phyloP scores from a whole-genome alignment of 257 asterid species.

The Jaltomata sinuosa region DNA sequence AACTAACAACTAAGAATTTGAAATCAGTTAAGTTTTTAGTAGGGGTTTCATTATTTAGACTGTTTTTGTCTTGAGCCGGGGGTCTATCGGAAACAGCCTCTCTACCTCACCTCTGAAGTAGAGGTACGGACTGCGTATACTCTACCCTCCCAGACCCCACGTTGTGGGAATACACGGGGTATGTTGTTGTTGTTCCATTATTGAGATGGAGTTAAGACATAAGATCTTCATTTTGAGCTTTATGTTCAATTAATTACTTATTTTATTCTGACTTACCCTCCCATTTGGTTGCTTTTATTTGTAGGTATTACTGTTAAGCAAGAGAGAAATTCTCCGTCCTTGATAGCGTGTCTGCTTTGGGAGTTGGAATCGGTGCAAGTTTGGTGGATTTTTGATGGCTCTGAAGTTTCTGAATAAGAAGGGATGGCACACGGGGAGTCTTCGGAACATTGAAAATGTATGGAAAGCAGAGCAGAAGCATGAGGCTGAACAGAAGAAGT shows the following conservation, averaged over 20 bases:
- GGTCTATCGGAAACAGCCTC: no score
- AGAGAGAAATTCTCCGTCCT: background rate
- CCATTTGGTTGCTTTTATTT: background rate
- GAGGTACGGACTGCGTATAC: no score
- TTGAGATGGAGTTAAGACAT: background rate
- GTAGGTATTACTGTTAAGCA: background rate
- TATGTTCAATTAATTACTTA: background rate
- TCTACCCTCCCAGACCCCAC: no score
- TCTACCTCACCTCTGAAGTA: no score
- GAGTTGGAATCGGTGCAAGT: background rate
- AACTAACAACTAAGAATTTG: background rate
- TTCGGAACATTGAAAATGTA: conserved; percentile 91
- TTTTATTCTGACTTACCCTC: background rate
- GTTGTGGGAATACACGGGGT: no score
- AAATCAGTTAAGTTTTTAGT: no score
- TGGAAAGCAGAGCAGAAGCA: conserved; percentile 99
- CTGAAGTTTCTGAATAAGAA: conserved; percentile 92
- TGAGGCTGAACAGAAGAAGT: conserved; percentile 83
- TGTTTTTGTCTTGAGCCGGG: no score
- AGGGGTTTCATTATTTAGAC: background rate
- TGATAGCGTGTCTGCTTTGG: background rate
- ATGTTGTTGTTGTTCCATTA: no score
- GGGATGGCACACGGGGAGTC: conserved; percentile 99
- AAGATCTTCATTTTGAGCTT: background rate
- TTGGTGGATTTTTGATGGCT: conserved; percentile 29